These are phyloP conservation scores for Viola pubescens DNA, from an alignment of 441 rosid genomes.

Conservation along the genomic window DNA sequence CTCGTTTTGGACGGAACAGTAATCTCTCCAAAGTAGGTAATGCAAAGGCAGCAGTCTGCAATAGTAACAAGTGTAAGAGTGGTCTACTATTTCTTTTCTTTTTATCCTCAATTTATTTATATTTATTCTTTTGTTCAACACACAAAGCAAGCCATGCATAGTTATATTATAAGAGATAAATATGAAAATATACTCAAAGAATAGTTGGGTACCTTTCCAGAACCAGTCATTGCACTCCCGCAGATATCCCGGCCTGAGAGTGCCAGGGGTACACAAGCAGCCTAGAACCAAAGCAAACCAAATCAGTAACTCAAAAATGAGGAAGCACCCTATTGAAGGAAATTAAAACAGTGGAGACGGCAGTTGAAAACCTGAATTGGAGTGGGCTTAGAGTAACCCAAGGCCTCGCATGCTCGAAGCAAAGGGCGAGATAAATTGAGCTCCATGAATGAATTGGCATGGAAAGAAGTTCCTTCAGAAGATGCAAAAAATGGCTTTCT, in stretches of 20 bases:
- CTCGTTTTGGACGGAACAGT: conserved; percentile 74
- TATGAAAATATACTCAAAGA: neutral
- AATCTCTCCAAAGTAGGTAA: conserved; percentile 89
- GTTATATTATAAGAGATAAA: neutral
- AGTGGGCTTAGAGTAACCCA: conserved; percentile 85
- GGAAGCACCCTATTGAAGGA: neutral
- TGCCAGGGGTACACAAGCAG: conserved; percentile 85
- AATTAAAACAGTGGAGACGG: neutral
- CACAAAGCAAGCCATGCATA: conserved; percentile 4
- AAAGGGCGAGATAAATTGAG: conserved; percentile 85
- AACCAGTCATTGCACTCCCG: conserved; percentile 94
- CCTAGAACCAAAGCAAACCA: conserved; percentile 31
- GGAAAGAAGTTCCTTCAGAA: conserved; percentile 66
- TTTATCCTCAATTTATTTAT: neutral
- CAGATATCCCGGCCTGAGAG: conserved; percentile 88
- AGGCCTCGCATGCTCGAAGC: conserved; percentile 83
- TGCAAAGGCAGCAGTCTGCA: conserved; percentile 83
- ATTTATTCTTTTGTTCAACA: neutral
- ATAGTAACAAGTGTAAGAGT: neutral
- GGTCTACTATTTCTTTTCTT: neutral
- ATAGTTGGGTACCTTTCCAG: conserved; percentile 60
- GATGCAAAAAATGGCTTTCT: conserved; percentile 59
- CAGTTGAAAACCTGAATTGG: conserved; percentile 69
- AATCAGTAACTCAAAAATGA: conserved; percentile 8
- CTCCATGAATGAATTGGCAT: conserved; percentile 80